These are phyloP conservation scores for Cucurbita maxima DNA, from an alignment of 306 rosid genomes.

Conservation along the genomic window DNA sequence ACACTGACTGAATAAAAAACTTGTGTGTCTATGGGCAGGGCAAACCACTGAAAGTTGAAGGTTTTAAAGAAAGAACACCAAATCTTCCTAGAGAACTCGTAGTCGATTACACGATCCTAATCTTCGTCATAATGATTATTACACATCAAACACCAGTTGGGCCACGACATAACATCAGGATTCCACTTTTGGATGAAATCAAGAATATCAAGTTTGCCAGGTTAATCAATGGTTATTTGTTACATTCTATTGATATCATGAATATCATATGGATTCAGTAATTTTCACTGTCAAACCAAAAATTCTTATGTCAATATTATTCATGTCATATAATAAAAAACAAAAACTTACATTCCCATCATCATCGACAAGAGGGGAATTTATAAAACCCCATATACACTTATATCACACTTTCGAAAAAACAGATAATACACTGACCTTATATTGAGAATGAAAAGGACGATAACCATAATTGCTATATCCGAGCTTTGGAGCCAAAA, in stretches of 20 bases:
- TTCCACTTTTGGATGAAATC: neutral
- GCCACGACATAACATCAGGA: neutral
- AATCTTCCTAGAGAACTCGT: neutral
- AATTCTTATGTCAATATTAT: conserved; percentile 1
- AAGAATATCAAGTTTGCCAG: neutral
- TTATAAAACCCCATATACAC: conserved; percentile 25
- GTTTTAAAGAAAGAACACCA: neutral
- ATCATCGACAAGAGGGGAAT: conserved; percentile 19
- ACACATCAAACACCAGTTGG: neutral
- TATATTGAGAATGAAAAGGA: conserved; percentile 95
- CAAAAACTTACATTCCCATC: conserved; percentile 19
- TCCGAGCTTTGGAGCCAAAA: conserved; percentile 43
- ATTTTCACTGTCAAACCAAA: neutral
- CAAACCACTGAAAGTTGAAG: neutral
- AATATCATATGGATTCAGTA: neutral
- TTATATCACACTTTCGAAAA: conserved; percentile 18
- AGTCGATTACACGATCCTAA: neutral
- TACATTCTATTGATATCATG: neutral
- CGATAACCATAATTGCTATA: conserved; percentile 74
- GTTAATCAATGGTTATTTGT: neutral
- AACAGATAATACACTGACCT: conserved; percentile 68
- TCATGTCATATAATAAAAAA: conserved; percentile 23
- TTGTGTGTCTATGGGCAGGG: neutral
- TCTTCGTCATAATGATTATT: neutral
- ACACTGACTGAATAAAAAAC: neutral